Evolutionary conservation across 805 yeast genomes (phyloP), one percentile per base, ranked within the genome.

Genomic region (Ogataea kodamae): DNA sequence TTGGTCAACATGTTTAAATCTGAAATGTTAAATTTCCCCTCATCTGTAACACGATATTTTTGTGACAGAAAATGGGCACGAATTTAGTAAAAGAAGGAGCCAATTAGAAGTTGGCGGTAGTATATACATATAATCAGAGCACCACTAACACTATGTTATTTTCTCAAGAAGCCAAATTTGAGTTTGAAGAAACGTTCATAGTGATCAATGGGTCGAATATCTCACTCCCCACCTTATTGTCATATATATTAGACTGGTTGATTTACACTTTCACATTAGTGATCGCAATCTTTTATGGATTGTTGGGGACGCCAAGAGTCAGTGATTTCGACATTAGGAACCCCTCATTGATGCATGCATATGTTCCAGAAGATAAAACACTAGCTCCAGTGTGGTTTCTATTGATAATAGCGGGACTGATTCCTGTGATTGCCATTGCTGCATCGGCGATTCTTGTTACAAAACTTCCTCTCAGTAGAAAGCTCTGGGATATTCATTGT

Each of bases 301-400:
- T 50, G 2, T 35, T 46, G 7, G 46, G 52, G 2, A 50, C 57
- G 1, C 75, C 75, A 4, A 47, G 65, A 17, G 57, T 49, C 16
- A 62, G 62, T 29, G 72, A 68, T 33, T 70, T 70, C 40, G 61
- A 58, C 43, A 28, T 65, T 1, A 33, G 29, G n/a, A 68, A 67
- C 37, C 40, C 47, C 1, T 31, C 43, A 2, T 29, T 65, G 4
- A 54, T 65, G 57, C 50, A 63, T 38, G 46, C 59, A 0, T 64
- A 63, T 42, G 52, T 55, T 19, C 47, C 55, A 3, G 72, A 68
- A 35, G 16, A 42, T 1, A 53, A 49, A 15, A 59, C 64, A 0
- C 44, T 55, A 19, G 49, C 65, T 1, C 64, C 68, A 0, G 37
- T 62, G 4, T 46, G 58, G 44, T 18, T 50, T 9, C 45, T 69